phyloP scores from a whole-genome alignment of 129 eudicot genomes.

The Calendula officinalis region DNA sequence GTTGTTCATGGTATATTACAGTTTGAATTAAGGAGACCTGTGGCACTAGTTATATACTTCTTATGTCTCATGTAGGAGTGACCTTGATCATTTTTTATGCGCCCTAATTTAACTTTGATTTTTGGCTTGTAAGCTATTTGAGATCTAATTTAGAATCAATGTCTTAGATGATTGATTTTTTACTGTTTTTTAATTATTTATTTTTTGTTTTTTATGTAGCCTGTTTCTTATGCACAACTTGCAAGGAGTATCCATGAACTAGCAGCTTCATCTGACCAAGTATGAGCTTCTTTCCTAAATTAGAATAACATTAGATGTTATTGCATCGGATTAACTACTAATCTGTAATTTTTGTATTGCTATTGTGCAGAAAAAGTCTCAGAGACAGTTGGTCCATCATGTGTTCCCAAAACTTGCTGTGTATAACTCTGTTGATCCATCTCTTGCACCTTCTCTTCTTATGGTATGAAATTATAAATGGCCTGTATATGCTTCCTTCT shows the following conservation, averaged over 20 bases:
- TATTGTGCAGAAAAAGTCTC: slow-evolving; percentile 76
- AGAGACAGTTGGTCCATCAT: slow-evolving; percentile 81
- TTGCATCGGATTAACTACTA: slow-evolving; percentile 1
- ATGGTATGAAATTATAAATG: slow-evolving; percentile 51
- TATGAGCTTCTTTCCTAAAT: slow-evolving; percentile 30
- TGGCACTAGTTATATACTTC: not conserved
- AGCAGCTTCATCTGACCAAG: slow-evolving; percentile 95
- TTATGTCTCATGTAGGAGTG: slow-evolving; percentile 2
- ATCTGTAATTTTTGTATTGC: slow-evolving; percentile 15
- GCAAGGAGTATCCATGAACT: slow-evolving; percentile 97
- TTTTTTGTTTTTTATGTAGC: slow-evolving; percentile 39
- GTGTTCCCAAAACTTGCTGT: slow-evolving; percentile 99
- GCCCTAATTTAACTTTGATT: slow-evolving; percentile 8
- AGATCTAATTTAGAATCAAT: not conserved
- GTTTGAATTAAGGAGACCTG: slow-evolving; percentile 4
- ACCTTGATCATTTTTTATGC: slow-evolving; percentile 12
- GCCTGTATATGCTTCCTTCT: slow-evolving; percentile 7
- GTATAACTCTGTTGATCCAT: slow-evolving; percentile 95
- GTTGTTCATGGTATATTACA: not conserved
- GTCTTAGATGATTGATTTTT: slow-evolving; percentile 10
- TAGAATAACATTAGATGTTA: not conserved
- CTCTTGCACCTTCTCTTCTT: slow-evolving; percentile 95
- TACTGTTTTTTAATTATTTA: slow-evolving; percentile 14
- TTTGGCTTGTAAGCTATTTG: slow-evolving; percentile 5
- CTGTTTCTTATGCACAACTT: slow-evolving; percentile 98